Evolutionary conservation across 2,329 filamentous ascomycete species (phyloP).

Genomic region (Aspergillus sp.): DNA sequence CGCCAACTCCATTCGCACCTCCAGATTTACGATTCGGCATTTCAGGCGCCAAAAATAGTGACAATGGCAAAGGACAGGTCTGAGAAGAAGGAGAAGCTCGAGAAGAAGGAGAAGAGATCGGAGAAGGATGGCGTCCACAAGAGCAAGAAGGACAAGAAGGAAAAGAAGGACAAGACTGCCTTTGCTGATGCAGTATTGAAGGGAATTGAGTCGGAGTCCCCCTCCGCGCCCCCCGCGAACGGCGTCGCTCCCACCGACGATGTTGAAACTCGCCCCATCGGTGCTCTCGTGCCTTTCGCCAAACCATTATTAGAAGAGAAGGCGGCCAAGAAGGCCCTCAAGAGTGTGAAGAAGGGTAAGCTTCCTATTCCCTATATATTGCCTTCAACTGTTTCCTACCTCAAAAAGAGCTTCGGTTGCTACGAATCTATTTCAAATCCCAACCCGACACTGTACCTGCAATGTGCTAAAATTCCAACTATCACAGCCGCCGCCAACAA

Average conservation of each 20-base stretch:
- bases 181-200: constrained; percentile 40
- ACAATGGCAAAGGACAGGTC: constrained; percentile 48
- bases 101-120: constrained; percentile 46
- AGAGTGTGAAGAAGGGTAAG: constrained; percentile 54
- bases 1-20: constrained; percentile 10
- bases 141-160: constrained; percentile 49
- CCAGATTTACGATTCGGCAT: constrained; percentile 9
- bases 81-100: constrained; percentile 49
- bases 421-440: background rate
- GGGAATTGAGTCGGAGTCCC: constrained; percentile 32
- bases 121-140: constrained; percentile 48
- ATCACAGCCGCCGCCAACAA: constrained; percentile 84
- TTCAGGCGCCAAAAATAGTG: constrained; percentile 18
- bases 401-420: background rate
- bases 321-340: constrained; percentile 52
- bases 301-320: constrained; percentile 53
- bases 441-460: background rate
- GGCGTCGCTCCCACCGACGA: constrained; percentile 27
- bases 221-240: constrained; percentile 22
- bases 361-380: background rate
- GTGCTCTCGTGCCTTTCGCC: constrained; percentile 51
- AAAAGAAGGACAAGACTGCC: constrained; percentile 43
- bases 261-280: constrained; percentile 39
- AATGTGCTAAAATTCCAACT: constrained; percentile 21
- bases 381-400: background rate